These are phyloP conservation scores for Taphrina sp. DNA, from an alignment of 1,139 yeast genomes.

Conservation along the genomic window DNA sequence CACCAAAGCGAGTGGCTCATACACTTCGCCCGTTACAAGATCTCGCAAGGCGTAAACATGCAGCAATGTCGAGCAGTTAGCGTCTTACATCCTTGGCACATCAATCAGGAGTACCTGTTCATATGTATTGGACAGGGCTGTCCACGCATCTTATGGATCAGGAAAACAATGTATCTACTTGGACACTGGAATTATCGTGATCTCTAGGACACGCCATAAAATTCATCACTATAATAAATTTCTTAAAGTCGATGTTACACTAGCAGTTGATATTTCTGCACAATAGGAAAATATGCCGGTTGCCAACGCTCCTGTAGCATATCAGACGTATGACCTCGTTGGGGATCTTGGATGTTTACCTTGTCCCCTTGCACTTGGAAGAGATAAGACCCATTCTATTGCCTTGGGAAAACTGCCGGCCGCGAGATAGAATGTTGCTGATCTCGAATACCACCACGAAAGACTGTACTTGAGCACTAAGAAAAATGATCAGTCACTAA, in stretches of 20 bases:
- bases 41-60: constrained; percentile 31
- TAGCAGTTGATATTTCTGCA: too few relatives aligned
- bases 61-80: too few relatives aligned
- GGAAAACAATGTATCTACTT: too few relatives aligned
- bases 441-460: background rate
- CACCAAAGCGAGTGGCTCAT: constrained; percentile 13
- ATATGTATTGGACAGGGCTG: too few relatives aligned
- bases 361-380: constrained; percentile 12
- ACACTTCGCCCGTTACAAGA: constrained; percentile 29
- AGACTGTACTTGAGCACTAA: constrained; percentile 14
- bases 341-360: background rate
- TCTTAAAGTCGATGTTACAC: too few relatives aligned
- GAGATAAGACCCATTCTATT: constrained; percentile 5
- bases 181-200: too few relatives aligned
- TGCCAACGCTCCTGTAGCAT: constrained; percentile 10
- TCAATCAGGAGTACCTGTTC: too few relatives aligned
- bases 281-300: constrained; percentile 4
- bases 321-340: background rate
- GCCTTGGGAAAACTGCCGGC: constrained; percentile 3
- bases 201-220: too few relatives aligned
- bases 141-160: too few relatives aligned
- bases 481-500: too few relatives aligned
- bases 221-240: too few relatives aligned
- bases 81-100: too few relatives aligned
- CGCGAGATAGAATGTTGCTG: background rate